Conservation (phyloP, 2,329 filamentous ascomycete species). For the Phyllosticta citriasiana region DNA sequence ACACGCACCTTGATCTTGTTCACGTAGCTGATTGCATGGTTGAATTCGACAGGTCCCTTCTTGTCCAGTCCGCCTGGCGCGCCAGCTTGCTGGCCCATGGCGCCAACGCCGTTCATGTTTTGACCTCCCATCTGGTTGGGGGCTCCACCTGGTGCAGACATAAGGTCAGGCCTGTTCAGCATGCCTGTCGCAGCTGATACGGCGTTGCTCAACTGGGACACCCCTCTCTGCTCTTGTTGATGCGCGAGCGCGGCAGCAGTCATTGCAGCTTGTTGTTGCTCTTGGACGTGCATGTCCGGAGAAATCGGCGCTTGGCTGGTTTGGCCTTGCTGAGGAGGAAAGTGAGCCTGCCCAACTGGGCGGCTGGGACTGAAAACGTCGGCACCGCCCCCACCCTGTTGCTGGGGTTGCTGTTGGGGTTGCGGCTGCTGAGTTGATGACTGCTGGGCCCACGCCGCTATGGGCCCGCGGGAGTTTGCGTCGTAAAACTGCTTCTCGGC, state of each 20-base stretch:
- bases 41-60: conserved; percentile 92
- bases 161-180: conserved; percentile 20
- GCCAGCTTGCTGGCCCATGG: conserved; percentile 25
- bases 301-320: conserved; percentile 26
- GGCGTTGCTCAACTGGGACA: conserved; percentile 56
- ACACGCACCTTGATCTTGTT: conserved; percentile 90
- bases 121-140: conserved; percentile 44
- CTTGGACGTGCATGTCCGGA: conserved; percentile 22
- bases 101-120: conserved; percentile 51
- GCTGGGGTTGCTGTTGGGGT: conserved; percentile 15
- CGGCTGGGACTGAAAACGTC: conserved; percentile 35
- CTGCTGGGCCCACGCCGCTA: conserved; percentile 29
- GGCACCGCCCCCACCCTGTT: conserved; percentile 26
- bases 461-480: conserved; percentile 17
- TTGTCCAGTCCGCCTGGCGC: conserved; percentile 60
- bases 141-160: conserved; percentile 36
- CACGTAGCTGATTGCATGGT: conserved; percentile 97
- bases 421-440: conserved; percentile 17
- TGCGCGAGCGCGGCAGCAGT: conserved; percentile 41
- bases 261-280: conserved; percentile 8
- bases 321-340: conserved; percentile 26
- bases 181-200: conserved; percentile 49
- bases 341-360: conserved; percentile 29
- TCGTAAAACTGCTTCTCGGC: conserved; percentile 28
- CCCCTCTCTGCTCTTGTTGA: conserved; percentile 55